phyloP scores from a whole-genome alignment of 805 yeast genomes.

The Schwanniomyces occidentalis region DNA sequence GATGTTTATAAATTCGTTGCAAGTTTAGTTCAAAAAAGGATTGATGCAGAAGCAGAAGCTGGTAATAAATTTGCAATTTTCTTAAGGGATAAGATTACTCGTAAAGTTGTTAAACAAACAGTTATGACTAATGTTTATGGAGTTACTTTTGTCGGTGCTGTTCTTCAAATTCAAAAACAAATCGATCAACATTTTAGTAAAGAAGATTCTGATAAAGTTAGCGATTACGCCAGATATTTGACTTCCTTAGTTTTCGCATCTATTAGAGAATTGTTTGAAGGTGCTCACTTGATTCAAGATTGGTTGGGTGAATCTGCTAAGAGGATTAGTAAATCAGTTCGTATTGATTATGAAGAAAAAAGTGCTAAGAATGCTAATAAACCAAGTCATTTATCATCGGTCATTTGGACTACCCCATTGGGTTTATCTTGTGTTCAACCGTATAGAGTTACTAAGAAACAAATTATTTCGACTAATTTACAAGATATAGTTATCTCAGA shows the following conservation, averaged over 20 bases:
- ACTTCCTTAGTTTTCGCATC: constrained; percentile 79
- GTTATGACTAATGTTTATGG: constrained; percentile 99
- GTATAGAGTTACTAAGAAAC: constrained; percentile 67
- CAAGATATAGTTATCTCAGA: constrained; percentile 87
- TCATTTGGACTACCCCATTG: constrained; percentile 96
- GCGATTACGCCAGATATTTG: constrained; percentile 55
- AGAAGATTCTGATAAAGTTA: constrained; percentile 28
- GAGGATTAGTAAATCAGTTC: constrained; percentile 73
- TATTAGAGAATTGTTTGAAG: constrained; percentile 79
- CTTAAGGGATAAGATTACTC: constrained; percentile 61
- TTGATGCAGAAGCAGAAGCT: constrained; percentile 52
- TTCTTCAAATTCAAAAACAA: constrained; percentile 82
- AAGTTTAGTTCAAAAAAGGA: constrained; percentile 53
- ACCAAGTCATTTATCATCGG: constrained; percentile 76
- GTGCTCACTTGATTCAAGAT: constrained; percentile 94
- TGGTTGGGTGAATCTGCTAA: constrained; percentile 91
- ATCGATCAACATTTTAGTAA: constrained; percentile 58
- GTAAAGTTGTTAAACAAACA: constrained; percentile 94
- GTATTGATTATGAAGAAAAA: constrained; percentile 60
- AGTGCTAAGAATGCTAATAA: constrained; percentile 37
- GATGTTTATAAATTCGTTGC: constrained; percentile 79
- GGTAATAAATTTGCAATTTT: constrained; percentile 57
- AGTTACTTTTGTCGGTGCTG: constrained; percentile 92
- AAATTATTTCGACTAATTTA: constrained; percentile 73
- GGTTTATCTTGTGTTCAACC: constrained; percentile 98